phyloP scores from a whole-genome alignment of 2,329 filamentous ascomycete genomes.

The Periconia digitata region DNA sequence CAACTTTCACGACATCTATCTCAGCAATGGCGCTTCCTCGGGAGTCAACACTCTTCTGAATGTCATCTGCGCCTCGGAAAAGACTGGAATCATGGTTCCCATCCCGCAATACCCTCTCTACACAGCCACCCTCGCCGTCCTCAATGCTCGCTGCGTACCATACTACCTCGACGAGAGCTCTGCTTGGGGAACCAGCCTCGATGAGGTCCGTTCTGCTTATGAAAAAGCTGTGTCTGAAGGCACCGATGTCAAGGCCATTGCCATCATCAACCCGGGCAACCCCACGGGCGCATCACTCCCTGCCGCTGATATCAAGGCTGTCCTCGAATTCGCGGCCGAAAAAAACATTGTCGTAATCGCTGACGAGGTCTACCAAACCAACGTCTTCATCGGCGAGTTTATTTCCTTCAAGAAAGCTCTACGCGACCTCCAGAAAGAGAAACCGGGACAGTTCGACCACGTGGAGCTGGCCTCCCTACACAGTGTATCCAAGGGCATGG shows the following conservation, averaged over 20 bases:
- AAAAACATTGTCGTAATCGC: slow-evolving; percentile 88
- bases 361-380: slow-evolving; percentile 99
- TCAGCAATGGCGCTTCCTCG: slow-evolving; percentile 87
- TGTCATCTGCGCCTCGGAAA: slow-evolving; percentile 76
- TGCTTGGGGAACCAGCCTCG: slow-evolving; percentile 84
- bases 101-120: slow-evolving; percentile 99
- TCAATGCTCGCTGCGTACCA: slow-evolving; percentile 84
- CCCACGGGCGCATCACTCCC: slow-evolving; percentile 87
- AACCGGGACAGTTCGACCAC: slow-evolving; percentile 73
- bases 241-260: slow-evolving; percentile 86
- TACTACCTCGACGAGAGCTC: slow-evolving; percentile 89
- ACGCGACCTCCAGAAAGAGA: slow-evolving; percentile 71
- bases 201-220: slow-evolving; percentile 73
- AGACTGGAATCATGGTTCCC: slow-evolving; percentile 84
- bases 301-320: slow-evolving; percentile 74
- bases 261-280: slow-evolving; percentile 98
- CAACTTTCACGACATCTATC: slow-evolving; percentile 79
- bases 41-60: slow-evolving; percentile 93
- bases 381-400: slow-evolving; percentile 93
- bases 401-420: slow-evolving; percentile 92
- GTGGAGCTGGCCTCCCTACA: slow-evolving; percentile 91
- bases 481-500: slow-evolving; percentile 96
- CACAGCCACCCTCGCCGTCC: slow-evolving; percentile 83
- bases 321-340: slow-evolving; percentile 84
- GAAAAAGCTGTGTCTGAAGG: slow-evolving; percentile 74